These are phyloP conservation scores for Prunus mume DNA, from an alignment of 306 rosid genomes.

Conservation along the genomic window DNA sequence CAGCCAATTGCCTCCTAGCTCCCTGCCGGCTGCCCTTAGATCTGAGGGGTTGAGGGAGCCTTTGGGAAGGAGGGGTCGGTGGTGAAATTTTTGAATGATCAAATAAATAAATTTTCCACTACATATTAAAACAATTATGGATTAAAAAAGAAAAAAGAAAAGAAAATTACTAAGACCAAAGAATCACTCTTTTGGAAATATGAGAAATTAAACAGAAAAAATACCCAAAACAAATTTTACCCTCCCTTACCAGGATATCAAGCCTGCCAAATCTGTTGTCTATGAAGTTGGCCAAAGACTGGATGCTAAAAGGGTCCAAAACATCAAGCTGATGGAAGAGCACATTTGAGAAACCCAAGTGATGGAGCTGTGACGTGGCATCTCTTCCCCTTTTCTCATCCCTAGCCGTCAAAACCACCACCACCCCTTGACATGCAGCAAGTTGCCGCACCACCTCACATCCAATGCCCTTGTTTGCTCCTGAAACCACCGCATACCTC, in stretches of 20 bases:
- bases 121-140: too few species aligned
- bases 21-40: too few species aligned
- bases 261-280: slow-evolving; percentile 39
- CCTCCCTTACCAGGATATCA: slow-evolving; percentile 46
- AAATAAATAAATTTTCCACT: too few species aligned
- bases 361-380: slow-evolving; percentile 37
- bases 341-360: slow-evolving; percentile 35
- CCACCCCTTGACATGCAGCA: slow-evolving; percentile 34
- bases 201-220: neutral
- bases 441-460: slow-evolving; percentile 45
- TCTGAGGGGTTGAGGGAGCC: too few species aligned
- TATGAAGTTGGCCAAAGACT: slow-evolving; percentile 40
- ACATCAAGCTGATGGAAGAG: slow-evolving; percentile 57
- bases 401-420: slow-evolving; percentile 56
- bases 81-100: too few species aligned
- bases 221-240: neutral
- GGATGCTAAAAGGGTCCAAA: slow-evolving; percentile 31
- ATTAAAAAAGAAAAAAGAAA: too few species aligned
- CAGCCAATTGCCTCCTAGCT: too few species aligned
- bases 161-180: too few species aligned
- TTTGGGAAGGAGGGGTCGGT: too few species aligned
- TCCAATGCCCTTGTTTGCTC: slow-evolving; percentile 59
- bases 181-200: too few species aligned
- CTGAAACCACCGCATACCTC: slow-evolving; percentile 51
- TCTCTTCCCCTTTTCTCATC: slow-evolving; percentile 40